Base-by-base conservation (phyloP, 306 rosid genomes). In the Vachellia collinsii region DNA sequence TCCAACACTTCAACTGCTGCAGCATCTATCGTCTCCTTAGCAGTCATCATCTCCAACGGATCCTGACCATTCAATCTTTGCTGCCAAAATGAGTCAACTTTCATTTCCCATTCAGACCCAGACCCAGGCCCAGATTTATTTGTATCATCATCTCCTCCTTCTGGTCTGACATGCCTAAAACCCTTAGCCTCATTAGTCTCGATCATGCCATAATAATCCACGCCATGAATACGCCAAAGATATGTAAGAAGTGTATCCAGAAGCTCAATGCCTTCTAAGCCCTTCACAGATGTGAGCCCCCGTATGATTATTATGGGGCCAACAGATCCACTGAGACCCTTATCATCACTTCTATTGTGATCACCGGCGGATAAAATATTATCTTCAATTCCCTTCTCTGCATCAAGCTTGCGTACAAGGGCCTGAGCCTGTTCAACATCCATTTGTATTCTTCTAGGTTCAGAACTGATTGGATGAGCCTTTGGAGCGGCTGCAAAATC, bases 181-280 rank as follows among this genome's bases (percentile, higher is more conserved):
- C 98, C 97, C 88, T 93, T 93, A 34, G 94, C 91, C 20, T 93
- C 99, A 65, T 77, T 87, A 65, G 91, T 86, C 87, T 96, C 99
- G 86, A 85, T 84, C 97, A 93, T 86, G 59, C 99, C 99, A 86
- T 96, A 96, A 82, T 96, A 96, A 92, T 96, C 98, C 62, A 92
- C 76, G 37, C 98, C 98, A 81, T 96, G 99, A 78, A 93, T 89
- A 75, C 91, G 94, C 99, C 99, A 96, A 54, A 96, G 94, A 87
- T 93, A 96, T 16, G 99, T 96, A 56, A 89, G 65, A 78, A 96
- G 94, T 19, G 98, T 92, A 85, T 96, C 99, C 64, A 96, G 83
- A 76, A 96, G 92, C 85, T 96, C 99, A 54, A 86, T 85, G 23
- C 97, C 99, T 88, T 96, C 99, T 62, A 96, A 89, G 64, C 99